phyloP scores from a whole-genome alignment of 176 grass and related monocot genomes.

The Cenchrus fungigraminus region DNA sequence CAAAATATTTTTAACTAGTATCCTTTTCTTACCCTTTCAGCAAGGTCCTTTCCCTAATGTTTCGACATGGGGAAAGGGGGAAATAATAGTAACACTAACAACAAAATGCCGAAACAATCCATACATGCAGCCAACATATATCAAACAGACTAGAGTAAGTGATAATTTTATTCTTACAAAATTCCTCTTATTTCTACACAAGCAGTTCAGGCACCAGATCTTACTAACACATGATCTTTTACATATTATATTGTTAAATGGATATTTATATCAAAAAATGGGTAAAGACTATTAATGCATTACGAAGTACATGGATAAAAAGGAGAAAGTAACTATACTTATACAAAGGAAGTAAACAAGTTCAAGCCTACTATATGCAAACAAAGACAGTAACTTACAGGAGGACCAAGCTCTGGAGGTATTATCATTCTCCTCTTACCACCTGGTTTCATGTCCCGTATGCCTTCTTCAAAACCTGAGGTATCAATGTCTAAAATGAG shows the following conservation, averaged over 20 bases:
- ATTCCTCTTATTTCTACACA: neutral
- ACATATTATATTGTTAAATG: too few relatives aligned
- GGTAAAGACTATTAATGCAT: slow-evolving; percentile 4
- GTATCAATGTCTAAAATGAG: slow-evolving; percentile 45
- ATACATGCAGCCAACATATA: neutral
- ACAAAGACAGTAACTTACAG: slow-evolving; percentile 61
- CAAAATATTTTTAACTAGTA: neutral
- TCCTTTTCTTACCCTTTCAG: slow-evolving; percentile 8
- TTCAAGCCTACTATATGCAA: slow-evolving; percentile 20
- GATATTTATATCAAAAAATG: neutral
- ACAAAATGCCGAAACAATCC: neutral
- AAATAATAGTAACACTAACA: neutral
- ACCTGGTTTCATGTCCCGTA: slow-evolving; percentile 91
- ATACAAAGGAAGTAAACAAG: slow-evolving; percentile 27
- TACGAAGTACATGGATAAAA: slow-evolving; percentile 5
- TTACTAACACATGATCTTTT: too few relatives aligned
- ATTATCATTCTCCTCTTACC: slow-evolving; percentile 95
- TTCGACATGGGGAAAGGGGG: neutral
- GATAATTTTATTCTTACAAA: neutral
- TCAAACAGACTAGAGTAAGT: neutral
- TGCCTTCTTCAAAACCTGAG: slow-evolving; percentile 99
- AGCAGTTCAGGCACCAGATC: too few relatives aligned
- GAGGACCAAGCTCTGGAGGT: slow-evolving; percentile 96
- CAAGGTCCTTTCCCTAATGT: neutral
- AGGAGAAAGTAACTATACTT: neutral